Evolutionary conservation across 208 protist genomes (phyloP).

Genomic region (Trypanosomatidae sp.): DNA sequence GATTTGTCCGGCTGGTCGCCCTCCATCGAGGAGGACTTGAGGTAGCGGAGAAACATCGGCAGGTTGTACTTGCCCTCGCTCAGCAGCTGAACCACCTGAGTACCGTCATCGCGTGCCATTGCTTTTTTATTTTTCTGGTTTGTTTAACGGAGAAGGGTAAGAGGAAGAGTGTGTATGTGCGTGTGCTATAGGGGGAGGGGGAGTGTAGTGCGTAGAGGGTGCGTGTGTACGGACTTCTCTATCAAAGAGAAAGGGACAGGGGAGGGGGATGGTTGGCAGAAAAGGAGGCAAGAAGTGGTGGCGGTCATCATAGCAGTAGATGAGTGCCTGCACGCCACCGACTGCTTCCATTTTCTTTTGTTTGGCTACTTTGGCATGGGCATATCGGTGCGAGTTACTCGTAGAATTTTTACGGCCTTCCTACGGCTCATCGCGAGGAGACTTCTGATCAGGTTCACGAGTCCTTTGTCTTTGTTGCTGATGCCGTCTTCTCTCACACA

Average conservation of each 20-base stretch:
- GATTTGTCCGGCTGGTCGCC: slow-evolving; percentile 76
- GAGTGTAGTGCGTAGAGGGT: neutral
- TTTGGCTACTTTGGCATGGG: too few relatives aligned
- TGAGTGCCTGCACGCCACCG: neutral
- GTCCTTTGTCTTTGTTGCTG: neutral
- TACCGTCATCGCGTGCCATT: slow-evolving; percentile 55
- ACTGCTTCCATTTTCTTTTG: neutral
- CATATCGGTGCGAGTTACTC: neutral
- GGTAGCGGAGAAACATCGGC: slow-evolving; percentile 77
- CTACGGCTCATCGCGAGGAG: neutral
- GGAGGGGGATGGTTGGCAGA: neutral
- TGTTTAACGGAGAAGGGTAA: neutral
- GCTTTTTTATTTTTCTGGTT: neutral
- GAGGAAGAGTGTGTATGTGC: neutral
- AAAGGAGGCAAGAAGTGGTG: neutral
- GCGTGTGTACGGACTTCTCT: neutral
- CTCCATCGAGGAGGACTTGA: slow-evolving; percentile 62
- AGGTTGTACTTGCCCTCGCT: slow-evolving; percentile 84
- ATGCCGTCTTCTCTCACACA: neutral
- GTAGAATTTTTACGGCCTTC: neutral
- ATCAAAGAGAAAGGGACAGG: neutral
- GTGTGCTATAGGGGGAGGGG: neutral
- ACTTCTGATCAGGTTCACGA: too few relatives aligned
- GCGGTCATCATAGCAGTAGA: neutral
- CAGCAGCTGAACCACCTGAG: slow-evolving; percentile 74